Evolutionary conservation across 371 early-diverging fungal genomes (phyloP).

Genomic region (Syncephalastrum monosporum): DNA sequence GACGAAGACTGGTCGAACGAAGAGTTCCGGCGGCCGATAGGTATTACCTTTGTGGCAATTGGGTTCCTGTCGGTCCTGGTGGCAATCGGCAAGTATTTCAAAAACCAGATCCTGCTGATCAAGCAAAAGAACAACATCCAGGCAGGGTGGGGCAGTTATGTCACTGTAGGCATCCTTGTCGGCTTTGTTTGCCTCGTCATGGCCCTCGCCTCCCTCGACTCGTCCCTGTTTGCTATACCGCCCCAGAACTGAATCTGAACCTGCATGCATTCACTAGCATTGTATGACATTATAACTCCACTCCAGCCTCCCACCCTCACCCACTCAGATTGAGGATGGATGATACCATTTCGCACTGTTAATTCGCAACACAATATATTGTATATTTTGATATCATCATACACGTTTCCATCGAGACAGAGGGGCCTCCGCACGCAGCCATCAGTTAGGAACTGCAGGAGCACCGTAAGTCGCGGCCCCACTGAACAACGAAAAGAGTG

Average conservation of each 20-base stretch:
- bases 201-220: conserved; percentile 28
- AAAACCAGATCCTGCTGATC: conserved; percentile 26
- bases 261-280: too few relatives aligned
- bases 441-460: conserved; percentile 30
- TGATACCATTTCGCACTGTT: too few relatives aligned
- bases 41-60: conserved; percentile 33
- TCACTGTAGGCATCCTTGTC: conserved; percentile 25
- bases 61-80: conserved; percentile 29
- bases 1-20: conserved; percentile 9
- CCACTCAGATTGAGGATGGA: too few relatives aligned
- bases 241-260: background rate
- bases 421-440: too few relatives aligned
- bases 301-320: too few relatives aligned
- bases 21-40: conserved; percentile 22
- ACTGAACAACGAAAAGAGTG: conserved; percentile 35
- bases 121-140: conserved; percentile 29
- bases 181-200: conserved; percentile 36
- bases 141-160: conserved; percentile 40
- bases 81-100: conserved; percentile 41
- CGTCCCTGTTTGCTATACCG: conserved; percentile 6
- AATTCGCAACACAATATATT: too few relatives aligned
- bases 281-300: too few relatives aligned
- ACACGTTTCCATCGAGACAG: too few relatives aligned
- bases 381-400: too few relatives aligned
- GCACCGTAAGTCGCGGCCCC: conserved; percentile 31